These are phyloP conservation scores for Plasmodium billcollinsi DNA, from an alignment of 169 alveolate genomes.

Conservation along the genomic window DNA sequence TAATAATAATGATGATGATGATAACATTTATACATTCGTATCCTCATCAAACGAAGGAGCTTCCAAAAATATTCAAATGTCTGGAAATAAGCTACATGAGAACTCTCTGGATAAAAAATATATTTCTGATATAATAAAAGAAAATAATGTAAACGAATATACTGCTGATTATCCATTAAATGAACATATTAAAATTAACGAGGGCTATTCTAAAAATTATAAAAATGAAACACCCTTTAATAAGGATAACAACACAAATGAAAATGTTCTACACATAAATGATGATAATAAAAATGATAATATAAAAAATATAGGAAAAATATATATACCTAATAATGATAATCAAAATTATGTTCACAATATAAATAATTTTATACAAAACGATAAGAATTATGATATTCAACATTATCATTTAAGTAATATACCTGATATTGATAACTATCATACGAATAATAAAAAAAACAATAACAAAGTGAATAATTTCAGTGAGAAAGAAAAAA, in stretches of 20 bases:
- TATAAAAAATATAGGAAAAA: too few relatives aligned
- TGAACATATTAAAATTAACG: not conserved
- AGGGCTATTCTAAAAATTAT: not conserved
- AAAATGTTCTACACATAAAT: not conserved
- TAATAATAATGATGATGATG: not conserved
- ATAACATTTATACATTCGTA: too few relatives aligned
- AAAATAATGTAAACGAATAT: not conserved
- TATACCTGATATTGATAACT: not conserved
- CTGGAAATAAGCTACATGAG: not conserved
- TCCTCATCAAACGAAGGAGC: not conserved
- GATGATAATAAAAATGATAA: too few relatives aligned
- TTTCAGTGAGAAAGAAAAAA: constrained; percentile 18
- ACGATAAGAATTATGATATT: not conserved
- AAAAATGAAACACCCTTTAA: not conserved
- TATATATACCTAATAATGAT: not conserved
- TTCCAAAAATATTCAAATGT: not conserved
- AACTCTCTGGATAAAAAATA: not conserved
- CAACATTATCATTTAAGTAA: not conserved
- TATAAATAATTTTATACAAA: not conserved
- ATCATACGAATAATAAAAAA: not conserved
- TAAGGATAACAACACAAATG: not conserved
- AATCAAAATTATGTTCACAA: not conserved
- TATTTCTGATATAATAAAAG: not conserved
- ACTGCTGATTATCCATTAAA: not conserved
- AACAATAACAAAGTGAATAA: not conserved